Conservation (phyloP, 305 asterid species). For the Fraxinus xanthoxyloides region DNA sequence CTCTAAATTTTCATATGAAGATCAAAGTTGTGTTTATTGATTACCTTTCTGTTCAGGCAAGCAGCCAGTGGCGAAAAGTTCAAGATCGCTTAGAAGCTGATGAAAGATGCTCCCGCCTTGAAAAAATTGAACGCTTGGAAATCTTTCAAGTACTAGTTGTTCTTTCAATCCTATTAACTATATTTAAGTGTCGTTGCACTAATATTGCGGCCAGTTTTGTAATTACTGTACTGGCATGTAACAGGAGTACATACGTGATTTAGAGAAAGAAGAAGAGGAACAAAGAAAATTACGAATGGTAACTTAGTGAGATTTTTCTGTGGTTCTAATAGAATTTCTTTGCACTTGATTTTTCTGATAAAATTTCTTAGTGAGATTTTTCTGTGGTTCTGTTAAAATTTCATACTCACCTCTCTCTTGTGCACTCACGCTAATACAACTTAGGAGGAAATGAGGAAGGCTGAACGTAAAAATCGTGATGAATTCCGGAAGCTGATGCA, state of each 20-base stretch:
- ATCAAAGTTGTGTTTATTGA: background rate
- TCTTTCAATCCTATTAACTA: constrained; percentile 9
- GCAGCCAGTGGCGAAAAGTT: constrained; percentile 97
- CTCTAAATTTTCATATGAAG: constrained; percentile 13
- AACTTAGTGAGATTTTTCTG: constrained; percentile 22
- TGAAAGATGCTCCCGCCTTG: constrained; percentile 90
- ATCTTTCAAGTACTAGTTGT: constrained; percentile 67
- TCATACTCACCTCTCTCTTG: constrained; percentile 16
- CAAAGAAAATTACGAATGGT: constrained; percentile 78
- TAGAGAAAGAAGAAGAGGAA: constrained; percentile 95
- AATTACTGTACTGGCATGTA: constrained; percentile 32
- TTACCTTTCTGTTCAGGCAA: constrained; percentile 53
- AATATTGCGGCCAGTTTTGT: constrained; percentile 14
- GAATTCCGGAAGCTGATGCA: constrained; percentile 95
- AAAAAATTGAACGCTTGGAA: constrained; percentile 86
- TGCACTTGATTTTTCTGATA: too few relatives aligned
- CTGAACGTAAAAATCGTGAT: constrained; percentile 91
- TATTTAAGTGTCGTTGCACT: constrained; percentile 9
- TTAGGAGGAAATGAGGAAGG: constrained; percentile 84
- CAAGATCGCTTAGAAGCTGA: constrained; percentile 90
- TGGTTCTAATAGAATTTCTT: background rate
- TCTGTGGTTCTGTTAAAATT: background rate
- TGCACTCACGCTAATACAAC: constrained; percentile 20
- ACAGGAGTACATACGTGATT: constrained; percentile 82
- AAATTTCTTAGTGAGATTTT: background rate